Percentiles rank a stretch among this genome's conserved stretches.
phyloP scores from a whole-genome alignment of 768 basidiomycete genomes.

The Suillus brevipes region DNA sequence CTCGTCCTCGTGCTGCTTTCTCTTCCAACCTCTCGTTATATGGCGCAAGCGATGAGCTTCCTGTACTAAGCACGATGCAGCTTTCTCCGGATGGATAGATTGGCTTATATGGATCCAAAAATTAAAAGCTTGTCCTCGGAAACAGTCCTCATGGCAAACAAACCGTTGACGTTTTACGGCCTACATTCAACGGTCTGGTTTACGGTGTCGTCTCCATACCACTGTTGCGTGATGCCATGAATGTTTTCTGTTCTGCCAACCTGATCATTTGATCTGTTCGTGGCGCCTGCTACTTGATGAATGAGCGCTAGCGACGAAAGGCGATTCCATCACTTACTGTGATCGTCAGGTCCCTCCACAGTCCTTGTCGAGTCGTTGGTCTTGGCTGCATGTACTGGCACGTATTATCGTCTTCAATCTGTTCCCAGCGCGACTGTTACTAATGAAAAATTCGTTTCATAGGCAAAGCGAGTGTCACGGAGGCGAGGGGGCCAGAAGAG shows the following conservation, averaged over 20 bases:
- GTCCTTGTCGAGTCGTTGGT: not conserved
- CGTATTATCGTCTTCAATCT: not conserved
- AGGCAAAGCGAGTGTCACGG: conserved; percentile 23
- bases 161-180: not conserved
- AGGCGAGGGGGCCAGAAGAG: conserved; percentile 15
- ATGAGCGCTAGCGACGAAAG: not conserved
- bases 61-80: not conserved
- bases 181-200: not conserved
- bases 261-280: not conserved
- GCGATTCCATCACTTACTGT: not conserved
- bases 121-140: not conserved
- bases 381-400: not conserved
- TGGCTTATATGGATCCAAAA: not conserved
- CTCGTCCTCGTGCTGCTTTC: not conserved
- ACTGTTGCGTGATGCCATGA: not conserved
- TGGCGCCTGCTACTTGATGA: not conserved
- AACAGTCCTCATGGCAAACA: not conserved
- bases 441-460: conserved; percentile 1
- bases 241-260: not conserved
- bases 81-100: conserved; percentile 2
- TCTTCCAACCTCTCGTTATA: conserved; percentile 3
- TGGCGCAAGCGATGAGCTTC: conserved; percentile 1
- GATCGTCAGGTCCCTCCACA: not conserved
- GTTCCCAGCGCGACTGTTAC: conserved; percentile 6
- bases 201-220: not conserved